Evolutionary conservation across 768 basidiomycete genomes (phyloP).

Genomic region (Leccinum boreale): DNA sequence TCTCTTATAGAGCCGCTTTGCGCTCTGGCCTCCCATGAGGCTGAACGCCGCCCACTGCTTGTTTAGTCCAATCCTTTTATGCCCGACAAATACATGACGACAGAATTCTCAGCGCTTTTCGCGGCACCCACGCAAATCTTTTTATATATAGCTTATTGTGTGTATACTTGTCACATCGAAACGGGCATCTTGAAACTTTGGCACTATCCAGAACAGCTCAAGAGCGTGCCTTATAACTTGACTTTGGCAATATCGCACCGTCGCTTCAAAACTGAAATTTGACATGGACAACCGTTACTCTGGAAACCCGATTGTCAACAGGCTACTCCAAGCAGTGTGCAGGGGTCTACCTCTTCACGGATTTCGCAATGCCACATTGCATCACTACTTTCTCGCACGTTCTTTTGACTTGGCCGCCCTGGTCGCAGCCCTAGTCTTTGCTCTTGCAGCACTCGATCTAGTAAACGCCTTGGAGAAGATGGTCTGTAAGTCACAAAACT

Average conservation of each 20-base stretch:
- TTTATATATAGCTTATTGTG: background rate
- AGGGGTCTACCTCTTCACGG: background rate
- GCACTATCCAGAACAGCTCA: background rate
- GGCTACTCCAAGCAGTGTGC: background rate
- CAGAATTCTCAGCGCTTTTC: conserved; percentile 5
- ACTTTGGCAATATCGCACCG: conserved; percentile 4
- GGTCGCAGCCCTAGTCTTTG: conserved; percentile 1
- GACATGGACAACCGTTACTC: background rate
- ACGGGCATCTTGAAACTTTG: background rate
- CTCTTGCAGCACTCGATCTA: background rate
- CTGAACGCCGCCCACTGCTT: background rate
- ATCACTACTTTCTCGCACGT: background rate
- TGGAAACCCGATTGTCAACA: background rate
- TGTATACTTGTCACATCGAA: background rate
- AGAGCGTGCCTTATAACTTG: background rate
- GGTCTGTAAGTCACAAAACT: background rate
- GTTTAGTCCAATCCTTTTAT: background rate
- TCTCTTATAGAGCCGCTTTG: background rate
- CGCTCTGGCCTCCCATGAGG: background rate
- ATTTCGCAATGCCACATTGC: background rate
- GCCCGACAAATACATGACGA: background rate
- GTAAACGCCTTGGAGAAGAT: conserved; percentile 2
- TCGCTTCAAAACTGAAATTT: background rate
- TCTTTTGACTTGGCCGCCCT: background rate
- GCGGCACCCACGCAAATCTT: background rate